These are phyloP conservation scores for Barnettozyma sp. DNA, from an alignment of 805 yeast genomes.

Conservation along the genomic window DNA sequence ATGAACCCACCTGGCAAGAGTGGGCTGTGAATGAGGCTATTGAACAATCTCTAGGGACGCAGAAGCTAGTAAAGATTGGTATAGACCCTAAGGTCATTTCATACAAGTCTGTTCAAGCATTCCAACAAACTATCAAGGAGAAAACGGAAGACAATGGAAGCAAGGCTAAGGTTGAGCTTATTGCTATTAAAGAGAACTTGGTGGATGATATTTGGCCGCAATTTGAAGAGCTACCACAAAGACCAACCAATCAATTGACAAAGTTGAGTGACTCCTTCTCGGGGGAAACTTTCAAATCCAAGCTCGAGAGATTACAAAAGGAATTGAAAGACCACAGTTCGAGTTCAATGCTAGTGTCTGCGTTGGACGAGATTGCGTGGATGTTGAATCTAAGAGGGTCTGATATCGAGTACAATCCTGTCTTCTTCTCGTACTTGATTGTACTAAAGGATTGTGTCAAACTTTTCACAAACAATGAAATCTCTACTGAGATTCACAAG, in stretches of 20 bases:
- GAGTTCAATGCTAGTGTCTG: slow-evolving; percentile 51
- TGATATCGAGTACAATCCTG: slow-evolving; percentile 83
- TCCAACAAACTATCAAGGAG: slow-evolving; percentile 25
- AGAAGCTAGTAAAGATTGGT: slow-evolving; percentile 51
- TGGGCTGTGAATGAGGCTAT: slow-evolving; percentile 59
- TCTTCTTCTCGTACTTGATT: slow-evolving; percentile 62
- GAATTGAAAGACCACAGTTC: slow-evolving; percentile 30
- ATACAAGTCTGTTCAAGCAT: slow-evolving; percentile 29
- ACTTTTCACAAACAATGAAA: slow-evolving; percentile 47
- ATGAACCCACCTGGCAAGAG: slow-evolving; percentile 70
- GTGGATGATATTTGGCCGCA: slow-evolving; percentile 68
- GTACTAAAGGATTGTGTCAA: slow-evolving; percentile 37
- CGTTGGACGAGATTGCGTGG: slow-evolving; percentile 91
- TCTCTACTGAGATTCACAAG: slow-evolving; percentile 31
- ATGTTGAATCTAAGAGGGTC: slow-evolving; percentile 74
- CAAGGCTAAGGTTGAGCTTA: slow-evolving; percentile 36
- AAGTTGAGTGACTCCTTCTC: slow-evolving; percentile 46
- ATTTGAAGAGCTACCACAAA: slow-evolving; percentile 57
- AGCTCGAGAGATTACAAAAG: slow-evolving; percentile 42
- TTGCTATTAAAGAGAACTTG: slow-evolving; percentile 55
- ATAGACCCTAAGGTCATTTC: slow-evolving; percentile 76
- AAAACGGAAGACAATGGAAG: slow-evolving; percentile 23
- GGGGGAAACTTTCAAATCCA: slow-evolving; percentile 58
- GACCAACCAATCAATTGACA: slow-evolving; percentile 44
- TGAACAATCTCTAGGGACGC: slow-evolving; percentile 35